phyloP scores from a whole-genome alignment of 345 rosid species.

The Citrus reticulata region DNA sequence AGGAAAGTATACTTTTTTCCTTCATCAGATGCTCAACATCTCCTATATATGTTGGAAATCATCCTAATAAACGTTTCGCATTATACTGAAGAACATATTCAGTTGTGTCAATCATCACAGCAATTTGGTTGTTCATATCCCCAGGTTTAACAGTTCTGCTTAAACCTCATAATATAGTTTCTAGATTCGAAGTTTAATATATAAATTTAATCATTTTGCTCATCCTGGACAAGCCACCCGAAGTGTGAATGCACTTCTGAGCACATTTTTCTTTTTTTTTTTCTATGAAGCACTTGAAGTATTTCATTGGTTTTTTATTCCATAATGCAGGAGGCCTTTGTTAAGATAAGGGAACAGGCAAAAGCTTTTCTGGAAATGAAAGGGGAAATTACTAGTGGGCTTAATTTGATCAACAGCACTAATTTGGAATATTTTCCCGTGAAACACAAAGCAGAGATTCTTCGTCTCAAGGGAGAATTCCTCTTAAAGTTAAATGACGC shows the following conservation, averaged over 20 bases:
- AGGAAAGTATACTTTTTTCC: neutral
- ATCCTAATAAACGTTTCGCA: neutral
- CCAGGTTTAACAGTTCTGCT: neutral
- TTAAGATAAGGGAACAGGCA: constrained; percentile 97
- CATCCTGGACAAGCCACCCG: neutral
- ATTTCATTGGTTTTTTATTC: constrained; percentile 14
- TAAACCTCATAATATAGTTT: neutral
- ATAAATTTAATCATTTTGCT: neutral
- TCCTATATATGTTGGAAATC: neutral
- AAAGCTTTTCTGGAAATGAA: constrained; percentile 90
- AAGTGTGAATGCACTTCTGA: neutral
- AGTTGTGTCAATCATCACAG: neutral
- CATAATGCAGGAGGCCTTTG: constrained; percentile 86
- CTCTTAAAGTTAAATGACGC: constrained; percentile 67
- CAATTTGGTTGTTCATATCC: neutral
- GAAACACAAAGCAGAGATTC: constrained; percentile 89
- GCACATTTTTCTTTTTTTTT: neutral
- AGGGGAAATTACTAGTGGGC: constrained; percentile 86
- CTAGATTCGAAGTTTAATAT: neutral
- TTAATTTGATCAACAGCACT: constrained; percentile 83
- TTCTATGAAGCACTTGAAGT: neutral
- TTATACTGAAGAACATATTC: neutral
- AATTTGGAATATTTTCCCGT: constrained; percentile 88
- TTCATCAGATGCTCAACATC: neutral
- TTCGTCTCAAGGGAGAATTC: constrained; percentile 85